Percentiles rank a stretch among this genome's conserved stretches.
These are phyloP conservation scores for Exophiala sideris DNA, from an alignment of 2,329 filamentous ascomycete genomes.

Conservation along the genomic window DNA sequence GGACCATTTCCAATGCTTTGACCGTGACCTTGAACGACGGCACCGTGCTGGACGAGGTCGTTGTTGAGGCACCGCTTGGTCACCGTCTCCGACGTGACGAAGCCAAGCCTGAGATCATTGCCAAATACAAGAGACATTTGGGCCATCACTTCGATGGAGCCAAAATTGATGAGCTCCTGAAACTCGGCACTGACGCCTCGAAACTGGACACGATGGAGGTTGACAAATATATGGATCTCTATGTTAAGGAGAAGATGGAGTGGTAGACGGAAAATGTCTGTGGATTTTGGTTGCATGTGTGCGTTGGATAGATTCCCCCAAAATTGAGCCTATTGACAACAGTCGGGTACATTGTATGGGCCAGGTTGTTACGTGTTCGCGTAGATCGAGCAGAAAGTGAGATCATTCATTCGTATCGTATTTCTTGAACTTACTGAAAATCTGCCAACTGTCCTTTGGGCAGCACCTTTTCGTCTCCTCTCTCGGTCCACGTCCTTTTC, in stretches of 20 bases:
- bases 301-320: not conserved
- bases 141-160: slow-evolving; percentile 74
- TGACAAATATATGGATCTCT: slow-evolving; percentile 91
- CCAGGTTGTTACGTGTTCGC: too few relatives aligned
- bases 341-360: not conserved
- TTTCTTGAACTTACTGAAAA: slow-evolving; percentile 8
- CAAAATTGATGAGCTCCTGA: slow-evolving; percentile 77
- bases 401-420: not conserved
- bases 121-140: slow-evolving; percentile 92
- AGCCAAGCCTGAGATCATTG: slow-evolving; percentile 94
- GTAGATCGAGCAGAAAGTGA: not conserved
- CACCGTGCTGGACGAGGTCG: slow-evolving; percentile 83
- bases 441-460: slow-evolving; percentile 31
- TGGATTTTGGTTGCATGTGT: not conserved
- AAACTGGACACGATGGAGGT: slow-evolving; percentile 77
- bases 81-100: slow-evolving; percentile 89
- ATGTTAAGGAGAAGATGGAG: slow-evolving; percentile 55
- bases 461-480: slow-evolving; percentile 32
- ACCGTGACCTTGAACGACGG: slow-evolving; percentile 94
- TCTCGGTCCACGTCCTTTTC: slow-evolving; percentile 28
- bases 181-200: slow-evolving; percentile 71
- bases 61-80: slow-evolving; percentile 89
- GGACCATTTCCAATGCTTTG: slow-evolving; percentile 95
- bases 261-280: slow-evolving; percentile 26
- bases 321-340: not conserved